A percentile compares a stretch with the other conserved stretches of the same genome.
Conservation (phyloP, 2,329 filamentous ascomycete genomes). For the Elsinoe ampelina region DNA sequence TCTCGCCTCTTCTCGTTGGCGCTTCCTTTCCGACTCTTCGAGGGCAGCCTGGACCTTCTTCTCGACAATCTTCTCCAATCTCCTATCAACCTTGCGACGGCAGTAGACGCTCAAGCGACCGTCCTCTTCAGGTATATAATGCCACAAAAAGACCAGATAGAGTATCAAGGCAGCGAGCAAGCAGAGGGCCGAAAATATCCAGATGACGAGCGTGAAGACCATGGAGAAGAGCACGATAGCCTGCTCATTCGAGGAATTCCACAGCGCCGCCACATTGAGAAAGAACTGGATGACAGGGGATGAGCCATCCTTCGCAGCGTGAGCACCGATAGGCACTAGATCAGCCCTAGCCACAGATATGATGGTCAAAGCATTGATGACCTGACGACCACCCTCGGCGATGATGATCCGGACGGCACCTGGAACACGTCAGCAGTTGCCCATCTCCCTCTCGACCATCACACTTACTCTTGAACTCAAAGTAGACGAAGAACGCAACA, state of each 20-base stretch:
- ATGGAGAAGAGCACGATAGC: constrained; percentile 79
- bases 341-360: constrained; percentile 73
- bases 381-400: constrained; percentile 85
- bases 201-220: constrained; percentile 84
- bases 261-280: constrained; percentile 65
- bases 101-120: constrained; percentile 79
- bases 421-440: constrained; percentile 30
- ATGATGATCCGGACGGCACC: constrained; percentile 82
- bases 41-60: constrained; percentile 83
- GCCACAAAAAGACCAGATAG: constrained; percentile 83
- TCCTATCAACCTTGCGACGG: constrained; percentile 78
- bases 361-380: constrained; percentile 80
- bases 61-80: constrained; percentile 74
- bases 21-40: constrained; percentile 57
- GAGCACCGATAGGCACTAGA: constrained; percentile 52
- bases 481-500: constrained; percentile 83
- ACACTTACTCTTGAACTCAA: constrained; percentile 55
- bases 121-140: constrained; percentile 76
- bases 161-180: constrained; percentile 67
- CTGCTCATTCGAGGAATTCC: constrained; percentile 64
- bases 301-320: constrained; percentile 47
- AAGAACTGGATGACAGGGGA: constrained; percentile 68
- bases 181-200: constrained; percentile 68
- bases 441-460: neutral
- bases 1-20: constrained; percentile 44